Base-by-base conservation (phyloP, 1,284 basidiomycete genomes). In the Ceratobasidium papillatum region DNA sequence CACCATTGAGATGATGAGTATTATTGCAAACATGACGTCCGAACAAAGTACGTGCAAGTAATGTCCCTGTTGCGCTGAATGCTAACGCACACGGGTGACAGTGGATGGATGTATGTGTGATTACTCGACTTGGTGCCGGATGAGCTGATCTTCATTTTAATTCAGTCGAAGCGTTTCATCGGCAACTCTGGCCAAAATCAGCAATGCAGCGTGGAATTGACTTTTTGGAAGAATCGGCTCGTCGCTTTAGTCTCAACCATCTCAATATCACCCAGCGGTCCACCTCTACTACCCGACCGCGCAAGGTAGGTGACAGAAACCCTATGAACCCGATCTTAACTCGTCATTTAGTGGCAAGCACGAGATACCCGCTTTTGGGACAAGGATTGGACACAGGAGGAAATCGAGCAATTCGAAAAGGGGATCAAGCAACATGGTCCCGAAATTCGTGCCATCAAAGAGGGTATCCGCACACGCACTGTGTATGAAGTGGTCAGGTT, bases 401-500 rank as follows among this genome's bases (percentile, higher is more conserved):
- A 96, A 79, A 82, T 88, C 14, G 86, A 87, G 34, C 88, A 88
- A 3, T 94, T 95, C 80, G 92, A 94, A 78, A 89, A 91, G 77
- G 91, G 87, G 0, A 91, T 95, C 74, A 79, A 84, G 56, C 84
- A 86, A 30, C 88, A 92, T 79, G 91, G 91, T 41, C 90, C 92
- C 17, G 94, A 95, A 79, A 88, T 96, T 76, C 89, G 91, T 58
- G 87, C 89, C 36, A 90, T 95, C 47, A 86, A 91, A 74, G 91
- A 93, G 47, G 91, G 93, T 79, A 86, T 96, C 41, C 87, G 87
- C 5, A 88, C 89, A 4, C 86, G 93, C 66, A 85, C 89, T 1
- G 87, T 93, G 78, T 84, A 87, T 19, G 94, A 95, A 79, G 89
- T 94, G 17, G 93, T 96, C 34, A 88, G 94, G 17, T 94, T 90